phyloP scores from a whole-genome alignment of 208 protist genomes.

The Wallacemonas sp. region DNA sequence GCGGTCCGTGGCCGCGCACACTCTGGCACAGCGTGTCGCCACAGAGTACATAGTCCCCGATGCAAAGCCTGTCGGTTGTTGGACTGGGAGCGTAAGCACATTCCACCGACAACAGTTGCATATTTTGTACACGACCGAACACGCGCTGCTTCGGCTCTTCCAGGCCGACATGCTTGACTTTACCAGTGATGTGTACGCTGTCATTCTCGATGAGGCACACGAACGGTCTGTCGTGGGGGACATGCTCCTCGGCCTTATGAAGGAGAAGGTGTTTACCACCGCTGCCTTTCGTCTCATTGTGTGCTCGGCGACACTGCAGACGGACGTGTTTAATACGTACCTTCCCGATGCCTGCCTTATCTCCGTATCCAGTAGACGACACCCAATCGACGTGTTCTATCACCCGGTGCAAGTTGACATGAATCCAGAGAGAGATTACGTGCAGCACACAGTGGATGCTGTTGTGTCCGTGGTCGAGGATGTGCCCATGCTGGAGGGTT shows the following conservation, averaged over 20 bases:
- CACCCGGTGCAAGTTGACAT: constrained; percentile 20
- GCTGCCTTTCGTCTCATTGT: constrained; percentile 91
- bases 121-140: constrained; percentile 17
- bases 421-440: constrained; percentile 82
- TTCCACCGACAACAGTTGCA: neutral
- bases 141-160: neutral
- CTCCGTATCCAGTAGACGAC: constrained; percentile 90
- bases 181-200: constrained; percentile 63
- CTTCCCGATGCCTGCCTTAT: constrained; percentile 93
- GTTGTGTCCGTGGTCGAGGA: constrained; percentile 34
- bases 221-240: constrained; percentile 97
- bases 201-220: constrained; percentile 99
- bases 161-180: neutral
- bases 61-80: constrained; percentile 95
- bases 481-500: constrained; percentile 9
- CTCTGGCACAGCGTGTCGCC: constrained; percentile 94
- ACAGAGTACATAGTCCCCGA: constrained; percentile 92
- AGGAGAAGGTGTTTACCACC: constrained; percentile 52
- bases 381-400: constrained; percentile 52
- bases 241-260: constrained; percentile 96
- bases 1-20: constrained; percentile 95
- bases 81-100: neutral
- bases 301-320: constrained; percentile 93
- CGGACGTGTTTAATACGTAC: constrained; percentile 91
- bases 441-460: constrained; percentile 26